Conservation (phyloP, 2,329 filamentous ascomycete genomes). For the Emergomyces orientalis region DNA sequence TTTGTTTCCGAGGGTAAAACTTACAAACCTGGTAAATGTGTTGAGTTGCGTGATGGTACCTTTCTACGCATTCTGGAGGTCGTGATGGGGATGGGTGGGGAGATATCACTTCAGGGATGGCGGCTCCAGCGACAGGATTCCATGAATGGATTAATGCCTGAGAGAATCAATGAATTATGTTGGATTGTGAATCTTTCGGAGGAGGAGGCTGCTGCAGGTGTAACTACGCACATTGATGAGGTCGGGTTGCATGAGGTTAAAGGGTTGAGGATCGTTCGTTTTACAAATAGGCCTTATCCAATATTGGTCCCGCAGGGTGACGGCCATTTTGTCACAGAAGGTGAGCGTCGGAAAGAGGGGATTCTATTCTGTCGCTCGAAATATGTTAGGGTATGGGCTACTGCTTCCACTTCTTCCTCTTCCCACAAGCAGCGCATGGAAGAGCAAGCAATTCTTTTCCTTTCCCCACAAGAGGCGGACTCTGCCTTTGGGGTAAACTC, state of each 20-base stretch:
- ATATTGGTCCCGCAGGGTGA: slow-evolving; percentile 20
- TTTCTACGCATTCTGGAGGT: slow-evolving; percentile 38
- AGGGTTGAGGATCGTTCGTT: slow-evolving; percentile 36
- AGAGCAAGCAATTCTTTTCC: slow-evolving; percentile 22
- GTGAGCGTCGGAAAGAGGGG: slow-evolving; percentile 23
- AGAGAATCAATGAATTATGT: slow-evolving; percentile 38
- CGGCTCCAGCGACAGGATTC: slow-evolving; percentile 27
- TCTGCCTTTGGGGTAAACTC: slow-evolving; percentile 12
- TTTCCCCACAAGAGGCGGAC: slow-evolving; percentile 26
- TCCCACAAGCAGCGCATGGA: slow-evolving; percentile 12
- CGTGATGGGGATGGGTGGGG: slow-evolving; percentile 13
- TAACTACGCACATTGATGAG: slow-evolving; percentile 30
- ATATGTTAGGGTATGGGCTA: slow-evolving; percentile 18
- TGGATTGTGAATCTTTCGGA: slow-evolving; percentile 24
- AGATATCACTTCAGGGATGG: slow-evolving; percentile 32
- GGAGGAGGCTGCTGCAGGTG: slow-evolving; percentile 26
- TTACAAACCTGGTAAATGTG: slow-evolving; percentile 23
- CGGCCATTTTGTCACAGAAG: slow-evolving; percentile 15
- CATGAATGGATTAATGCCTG: slow-evolving; percentile 30
- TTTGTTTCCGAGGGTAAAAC: slow-evolving; percentile 16
- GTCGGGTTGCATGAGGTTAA: slow-evolving; percentile 34
- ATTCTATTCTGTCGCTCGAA: slow-evolving; percentile 30
- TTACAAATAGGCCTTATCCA: slow-evolving; percentile 49
- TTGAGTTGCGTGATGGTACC: slow-evolving; percentile 31
- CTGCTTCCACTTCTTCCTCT: slow-evolving; percentile 14